Evolutionary conservation across 2,329 filamentous ascomycete species (phyloP).

Genomic region (Aspergillus terreus): DNA sequence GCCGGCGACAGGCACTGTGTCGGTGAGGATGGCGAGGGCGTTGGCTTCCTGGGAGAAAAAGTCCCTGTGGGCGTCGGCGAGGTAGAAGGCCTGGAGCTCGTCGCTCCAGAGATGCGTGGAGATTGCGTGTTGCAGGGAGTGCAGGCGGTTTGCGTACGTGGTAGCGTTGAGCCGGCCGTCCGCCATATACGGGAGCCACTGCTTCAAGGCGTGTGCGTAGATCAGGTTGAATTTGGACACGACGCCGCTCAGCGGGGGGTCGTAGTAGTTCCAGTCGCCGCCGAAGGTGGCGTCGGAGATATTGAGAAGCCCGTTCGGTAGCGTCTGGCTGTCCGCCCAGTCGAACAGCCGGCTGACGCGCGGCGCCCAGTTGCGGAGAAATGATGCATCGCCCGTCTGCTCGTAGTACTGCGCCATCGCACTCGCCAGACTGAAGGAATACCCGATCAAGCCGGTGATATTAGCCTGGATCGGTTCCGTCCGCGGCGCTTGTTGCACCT

Average conservation of each 20-base stretch:
- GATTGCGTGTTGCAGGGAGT: slow-evolving; percentile 6
- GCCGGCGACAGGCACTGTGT: background rate
- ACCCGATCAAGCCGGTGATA: slow-evolving; percentile 11
- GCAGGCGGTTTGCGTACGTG: slow-evolving; percentile 4
- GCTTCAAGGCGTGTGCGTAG: slow-evolving; percentile 10
- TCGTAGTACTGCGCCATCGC: slow-evolving; percentile 10
- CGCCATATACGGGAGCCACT: slow-evolving; percentile 9
- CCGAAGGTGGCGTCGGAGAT: slow-evolving; percentile 7
- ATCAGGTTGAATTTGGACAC: slow-evolving; percentile 12
- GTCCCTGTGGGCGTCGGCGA: slow-evolving; percentile 7
- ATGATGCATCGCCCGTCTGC: slow-evolving; percentile 7
- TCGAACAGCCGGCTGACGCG: slow-evolving; percentile 6
- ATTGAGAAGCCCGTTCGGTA: slow-evolving; percentile 10
- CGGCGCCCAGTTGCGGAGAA: slow-evolving; percentile 9
- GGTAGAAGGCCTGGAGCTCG: slow-evolving; percentile 8
- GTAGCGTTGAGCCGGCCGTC: slow-evolving; percentile 3
- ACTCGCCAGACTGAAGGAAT: slow-evolving; percentile 9
- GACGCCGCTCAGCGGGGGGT: slow-evolving; percentile 6
- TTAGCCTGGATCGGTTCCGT: slow-evolving; percentile 7
- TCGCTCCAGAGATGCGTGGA: slow-evolving; percentile 11
- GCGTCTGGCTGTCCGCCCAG: slow-evolving; percentile 14
- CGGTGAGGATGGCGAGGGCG: slow-evolving; percentile 10
- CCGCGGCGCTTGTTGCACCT: slow-evolving; percentile 10
- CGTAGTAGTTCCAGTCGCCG: slow-evolving; percentile 14
- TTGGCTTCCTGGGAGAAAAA: slow-evolving; percentile 14